These are phyloP conservation scores for Fragaria ananassa DNA, from an alignment of 306 rosid genomes.

Conservation along the genomic window DNA sequence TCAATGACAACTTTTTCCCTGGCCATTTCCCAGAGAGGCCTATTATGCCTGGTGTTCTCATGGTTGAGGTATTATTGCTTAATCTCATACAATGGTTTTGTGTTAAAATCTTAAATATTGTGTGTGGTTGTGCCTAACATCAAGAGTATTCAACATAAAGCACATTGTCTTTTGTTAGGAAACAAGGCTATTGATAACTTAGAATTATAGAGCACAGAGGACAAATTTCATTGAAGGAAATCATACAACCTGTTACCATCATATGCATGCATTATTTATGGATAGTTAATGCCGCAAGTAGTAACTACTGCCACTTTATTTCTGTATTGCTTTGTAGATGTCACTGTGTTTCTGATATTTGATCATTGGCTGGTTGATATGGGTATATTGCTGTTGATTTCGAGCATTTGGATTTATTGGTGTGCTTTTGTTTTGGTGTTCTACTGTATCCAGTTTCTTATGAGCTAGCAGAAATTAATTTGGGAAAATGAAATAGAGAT, in stretches of 20 bases:
- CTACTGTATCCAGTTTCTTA: not conserved
- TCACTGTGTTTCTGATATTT: not conserved
- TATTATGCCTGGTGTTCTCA: constrained; percentile 97
- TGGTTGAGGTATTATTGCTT: constrained; percentile 66
- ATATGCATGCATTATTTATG: not conserved
- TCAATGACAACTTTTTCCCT: constrained; percentile 87
- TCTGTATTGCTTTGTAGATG: not conserved
- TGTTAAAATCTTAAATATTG: not conserved
- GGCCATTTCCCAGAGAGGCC: constrained; percentile 97
- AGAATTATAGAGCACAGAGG: not conserved
- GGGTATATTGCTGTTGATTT: not conserved
- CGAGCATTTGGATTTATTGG: not conserved
- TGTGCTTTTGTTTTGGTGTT: not conserved
- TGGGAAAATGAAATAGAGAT: not conserved
- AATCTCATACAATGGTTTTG: not conserved
- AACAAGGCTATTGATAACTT: not conserved
- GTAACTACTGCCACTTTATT: not conserved
- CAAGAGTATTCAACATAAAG: not conserved
- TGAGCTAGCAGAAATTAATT: not conserved
- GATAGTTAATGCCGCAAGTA: not conserved
- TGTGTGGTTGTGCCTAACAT: not conserved
- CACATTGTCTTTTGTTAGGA: not conserved
- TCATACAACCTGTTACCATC: not conserved
- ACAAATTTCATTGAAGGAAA: not conserved
- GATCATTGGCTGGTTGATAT: not conserved